Evolutionary conservation across 805 yeast genomes (phyloP).

Genomic region (Metschnikowia lochheadii): DNA sequence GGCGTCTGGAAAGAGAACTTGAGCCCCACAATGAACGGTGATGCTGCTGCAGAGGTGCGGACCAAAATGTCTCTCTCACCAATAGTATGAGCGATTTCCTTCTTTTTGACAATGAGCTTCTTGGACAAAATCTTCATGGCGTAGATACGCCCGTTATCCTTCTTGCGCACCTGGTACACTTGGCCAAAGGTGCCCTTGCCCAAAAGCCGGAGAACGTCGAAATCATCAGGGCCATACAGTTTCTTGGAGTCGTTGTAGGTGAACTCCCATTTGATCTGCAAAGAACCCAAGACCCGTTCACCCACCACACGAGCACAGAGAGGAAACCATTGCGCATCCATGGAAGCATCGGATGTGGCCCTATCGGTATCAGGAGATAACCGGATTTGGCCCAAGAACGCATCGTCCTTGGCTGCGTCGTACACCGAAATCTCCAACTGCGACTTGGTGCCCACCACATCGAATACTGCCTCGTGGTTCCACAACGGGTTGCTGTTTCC

Average conservation of each 20-base stretch:
- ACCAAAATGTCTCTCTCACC: constrained; percentile 95
- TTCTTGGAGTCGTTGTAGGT: constrained; percentile 59
- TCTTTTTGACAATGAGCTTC: constrained; percentile 92
- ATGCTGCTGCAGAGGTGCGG: constrained; percentile 81
- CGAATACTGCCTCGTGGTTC: constrained; percentile 92
- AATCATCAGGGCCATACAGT: constrained; percentile 90
- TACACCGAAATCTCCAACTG: constrained; percentile 88
- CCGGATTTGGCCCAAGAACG: constrained; percentile 81
- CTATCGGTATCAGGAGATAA: constrained; percentile 54
- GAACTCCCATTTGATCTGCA: constrained; percentile 72
- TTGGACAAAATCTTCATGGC: constrained; percentile 97
- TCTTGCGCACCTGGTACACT: constrained; percentile 91
- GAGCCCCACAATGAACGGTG: constrained; percentile 92
- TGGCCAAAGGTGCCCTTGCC: constrained; percentile 99
- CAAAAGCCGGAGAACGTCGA: constrained; percentile 81
- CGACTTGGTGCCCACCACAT: constrained; percentile 79
- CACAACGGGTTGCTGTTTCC: constrained; percentile 61
- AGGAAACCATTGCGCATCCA: constrained; percentile 66
- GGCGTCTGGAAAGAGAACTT: constrained; percentile 97
- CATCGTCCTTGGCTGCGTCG: constrained; percentile 77
- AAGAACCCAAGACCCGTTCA: constrained; percentile 73
- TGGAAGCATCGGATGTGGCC: constrained; percentile 37
- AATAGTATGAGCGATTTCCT: constrained; percentile 96
- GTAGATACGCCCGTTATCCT: constrained; percentile 84
- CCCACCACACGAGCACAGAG: constrained; percentile 71